phyloP scores from a whole-genome alignment of 1,139 yeast genomes.

The Geotrichum klebahnii region DNA sequence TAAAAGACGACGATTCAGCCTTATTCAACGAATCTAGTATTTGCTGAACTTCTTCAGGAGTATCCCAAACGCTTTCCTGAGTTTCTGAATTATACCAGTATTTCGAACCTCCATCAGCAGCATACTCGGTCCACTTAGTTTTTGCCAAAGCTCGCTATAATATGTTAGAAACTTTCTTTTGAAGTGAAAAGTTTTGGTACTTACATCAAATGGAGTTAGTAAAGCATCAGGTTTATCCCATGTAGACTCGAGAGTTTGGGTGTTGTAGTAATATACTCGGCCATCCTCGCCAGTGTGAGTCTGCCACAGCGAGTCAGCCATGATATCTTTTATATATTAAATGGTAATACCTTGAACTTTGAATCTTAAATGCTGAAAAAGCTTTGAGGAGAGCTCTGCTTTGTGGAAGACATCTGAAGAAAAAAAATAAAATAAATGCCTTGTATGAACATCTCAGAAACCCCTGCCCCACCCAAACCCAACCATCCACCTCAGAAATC shows the following conservation, averaged over 20 bases:
- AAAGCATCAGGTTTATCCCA: conserved; percentile 75
- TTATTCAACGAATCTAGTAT: conserved; percentile 21
- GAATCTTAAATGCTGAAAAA: not conserved
- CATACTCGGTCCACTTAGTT: conserved; percentile 58
- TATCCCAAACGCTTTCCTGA: conserved; percentile 74
- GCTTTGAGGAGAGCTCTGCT: not conserved
- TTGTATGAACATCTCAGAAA: not conserved
- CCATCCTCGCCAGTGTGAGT: conserved; percentile 63
- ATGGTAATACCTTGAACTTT: not conserved
- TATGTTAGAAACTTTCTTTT: conserved; percentile 1
- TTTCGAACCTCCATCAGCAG: conserved; percentile 63
- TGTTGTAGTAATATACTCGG: conserved; percentile 65
- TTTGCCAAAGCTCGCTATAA: conserved; percentile 38
- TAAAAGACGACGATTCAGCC: not conserved
- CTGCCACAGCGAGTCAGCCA: conserved; percentile 49
- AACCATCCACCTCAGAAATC: conserved; percentile 2
- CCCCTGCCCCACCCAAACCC: conserved; percentile 14
- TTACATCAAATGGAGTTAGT: conserved; percentile 31
- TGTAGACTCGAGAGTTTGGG: conserved; percentile 61
- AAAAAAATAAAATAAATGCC: not conserved
- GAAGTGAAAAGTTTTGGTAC: not conserved
- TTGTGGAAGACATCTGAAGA: not conserved
- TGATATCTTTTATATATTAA: not conserved
- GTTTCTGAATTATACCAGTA: conserved; percentile 70
- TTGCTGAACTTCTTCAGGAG: conserved; percentile 48